These are phyloP conservation scores for Clavispora carvajalis DNA, from an alignment of 805 yeast genomes.

Conservation along the genomic window DNA sequence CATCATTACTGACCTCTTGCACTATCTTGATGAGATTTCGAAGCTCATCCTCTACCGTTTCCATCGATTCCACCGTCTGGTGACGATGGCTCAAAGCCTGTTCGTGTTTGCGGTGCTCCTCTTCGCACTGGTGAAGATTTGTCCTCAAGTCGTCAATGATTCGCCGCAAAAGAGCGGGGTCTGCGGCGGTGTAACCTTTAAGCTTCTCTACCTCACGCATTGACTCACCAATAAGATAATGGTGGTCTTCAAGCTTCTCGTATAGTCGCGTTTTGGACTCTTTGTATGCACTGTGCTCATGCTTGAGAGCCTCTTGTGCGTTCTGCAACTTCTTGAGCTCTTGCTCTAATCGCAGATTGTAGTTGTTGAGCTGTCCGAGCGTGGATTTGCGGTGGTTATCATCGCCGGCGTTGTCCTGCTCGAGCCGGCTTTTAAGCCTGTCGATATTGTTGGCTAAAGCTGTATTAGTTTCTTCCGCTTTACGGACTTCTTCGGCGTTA, in stretches of 20 bases:
- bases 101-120: conserved; percentile 27
- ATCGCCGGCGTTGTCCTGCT: conserved; percentile 28
- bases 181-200: conserved; percentile 53
- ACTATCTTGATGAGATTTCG: conserved; percentile 43
- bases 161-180: conserved; percentile 49
- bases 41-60: conserved; percentile 33
- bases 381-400: conserved; percentile 27
- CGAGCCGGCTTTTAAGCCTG: conserved; percentile 12
- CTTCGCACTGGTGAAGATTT: conserved; percentile 36
- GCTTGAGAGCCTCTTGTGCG: conserved; percentile 55
- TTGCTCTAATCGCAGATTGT: conserved; percentile 53
- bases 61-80: conserved; percentile 54
- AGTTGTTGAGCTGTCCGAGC: conserved; percentile 35
- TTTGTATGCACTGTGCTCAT: conserved; percentile 61
- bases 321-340: conserved; percentile 58
- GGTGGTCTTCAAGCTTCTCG: conserved; percentile 56
- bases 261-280: conserved; percentile 54
- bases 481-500: conserved; percentile 36
- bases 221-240: conserved; percentile 50
- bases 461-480: conserved; percentile 20
- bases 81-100: conserved; percentile 44
- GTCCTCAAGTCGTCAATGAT: conserved; percentile 49
- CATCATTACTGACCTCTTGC: conserved; percentile 47
- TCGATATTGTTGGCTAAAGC: conserved; percentile 9
- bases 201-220: conserved; percentile 56